These are phyloP conservation scores for Saccharomyces pastorianus DNA, from an alignment of 1,139 yeast genomes.

Conservation along the genomic window DNA sequence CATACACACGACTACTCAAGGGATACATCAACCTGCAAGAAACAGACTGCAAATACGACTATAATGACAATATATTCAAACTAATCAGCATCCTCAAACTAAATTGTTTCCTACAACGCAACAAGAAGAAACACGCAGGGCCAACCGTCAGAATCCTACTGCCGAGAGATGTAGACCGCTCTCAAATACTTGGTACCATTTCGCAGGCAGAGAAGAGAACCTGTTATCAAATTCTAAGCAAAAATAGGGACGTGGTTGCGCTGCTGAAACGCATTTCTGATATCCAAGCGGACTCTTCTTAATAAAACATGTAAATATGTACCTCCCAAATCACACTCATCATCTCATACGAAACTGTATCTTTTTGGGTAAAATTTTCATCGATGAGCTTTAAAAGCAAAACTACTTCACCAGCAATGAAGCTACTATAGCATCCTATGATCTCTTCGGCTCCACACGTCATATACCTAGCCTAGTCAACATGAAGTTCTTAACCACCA, in stretches of 20 bases:
- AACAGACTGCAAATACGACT: neutral
- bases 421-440: neutral
- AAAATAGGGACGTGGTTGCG: neutral
- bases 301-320: neutral
- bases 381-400: neutral
- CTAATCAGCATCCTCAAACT: constrained; percentile 1
- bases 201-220: constrained; percentile 1
- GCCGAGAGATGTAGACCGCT: neutral
- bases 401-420: neutral
- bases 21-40: constrained; percentile 1
- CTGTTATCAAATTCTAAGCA: constrained; percentile 1
- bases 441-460: neutral
- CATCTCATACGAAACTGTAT: neutral
- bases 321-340: neutral
- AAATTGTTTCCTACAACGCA: constrained; percentile 2
- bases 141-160: neutral
- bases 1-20: neutral
- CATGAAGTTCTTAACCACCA: constrained; percentile 91
- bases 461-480: neutral
- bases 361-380: neutral
- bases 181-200: neutral
- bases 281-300: neutral
- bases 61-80: neutral
- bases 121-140: neutral
- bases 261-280: neutral